Evolutionary conservation across 768 basidiomycete species (phyloP), one percentile per base, ranked within the genome.

Genomic region (Leucosporidium creatinivorum): DNA sequence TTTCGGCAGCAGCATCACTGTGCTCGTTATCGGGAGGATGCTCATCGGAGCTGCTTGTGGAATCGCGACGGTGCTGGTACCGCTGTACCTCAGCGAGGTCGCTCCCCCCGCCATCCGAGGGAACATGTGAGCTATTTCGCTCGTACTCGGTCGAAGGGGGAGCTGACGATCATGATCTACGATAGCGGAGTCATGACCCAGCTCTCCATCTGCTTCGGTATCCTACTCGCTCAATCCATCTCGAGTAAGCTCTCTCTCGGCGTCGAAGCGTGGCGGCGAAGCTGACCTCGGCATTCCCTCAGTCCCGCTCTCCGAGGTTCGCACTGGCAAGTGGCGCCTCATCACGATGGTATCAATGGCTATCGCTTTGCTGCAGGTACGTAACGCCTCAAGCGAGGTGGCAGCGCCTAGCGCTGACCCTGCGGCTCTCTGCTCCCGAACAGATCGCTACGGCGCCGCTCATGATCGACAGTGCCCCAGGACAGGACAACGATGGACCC

Each of bases 1-100:
- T 28, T 69, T 87, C n/a, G 83, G 87, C 28, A 79, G 81, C 28
- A 85, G 84, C 4, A 79, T 88, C 31, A 72, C 77, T 54, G 73
- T 82, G 15, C 80, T 93, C 39, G 80, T 83, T 2, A 66, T 89
- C 48, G 91, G 89, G 73, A 84, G 90, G 87, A 85, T 75, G 62
- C 81, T 70, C 21, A 51, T 64, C 15, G 61, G n/a, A 39, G 63
- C 58, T 62, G 75, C 77, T 17, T 76, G 75, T 61, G 76, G 79
- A 25, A 65, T 79, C 21, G 73, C 77, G 1, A 78, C 77, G 2
- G 79, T 79, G 71, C 84, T 90, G n/a, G 84, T 85, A 5, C 93
- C 93, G 15, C 83, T 93, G 47, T 93, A 85, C 78, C 81, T 94
- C n/a, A 82, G 88, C 7, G 90, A 93, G 77, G 86, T 94, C 18